Evolutionary conservation across 768 basidiomycete species (phyloP).

Genomic region (Leccinum disarticulatum): DNA sequence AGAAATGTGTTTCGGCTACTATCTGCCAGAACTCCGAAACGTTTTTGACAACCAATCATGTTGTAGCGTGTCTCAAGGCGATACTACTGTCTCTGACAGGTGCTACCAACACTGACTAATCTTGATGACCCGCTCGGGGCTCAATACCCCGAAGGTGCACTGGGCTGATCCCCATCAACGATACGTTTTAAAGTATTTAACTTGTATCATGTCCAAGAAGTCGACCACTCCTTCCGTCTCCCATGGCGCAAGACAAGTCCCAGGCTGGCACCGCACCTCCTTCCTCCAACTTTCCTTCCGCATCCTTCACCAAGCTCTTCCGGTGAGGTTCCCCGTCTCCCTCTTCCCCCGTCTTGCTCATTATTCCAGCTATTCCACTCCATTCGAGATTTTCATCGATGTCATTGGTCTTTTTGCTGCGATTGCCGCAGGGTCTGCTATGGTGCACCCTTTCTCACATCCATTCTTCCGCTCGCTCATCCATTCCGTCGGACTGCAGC

Average conservation of each 20-base stretch:
- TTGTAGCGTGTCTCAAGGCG: background rate
- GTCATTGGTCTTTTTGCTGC: conserved; percentile 71
- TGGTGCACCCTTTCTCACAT: conserved; percentile 42
- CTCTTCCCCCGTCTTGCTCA: background rate
- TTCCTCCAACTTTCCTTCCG: conserved; percentile 35
- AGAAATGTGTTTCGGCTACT: background rate
- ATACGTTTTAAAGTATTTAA: background rate
- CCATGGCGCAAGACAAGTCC: background rate
- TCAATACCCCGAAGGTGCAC: background rate
- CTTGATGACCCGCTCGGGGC: background rate
- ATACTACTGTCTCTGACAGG: background rate
- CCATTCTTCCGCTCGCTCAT: background rate
- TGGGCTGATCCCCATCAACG: background rate
- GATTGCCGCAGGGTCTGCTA: conserved; percentile 75
- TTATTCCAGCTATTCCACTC: conserved; percentile 65
- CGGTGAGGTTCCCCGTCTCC: conserved; percentile 34
- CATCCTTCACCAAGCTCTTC: conserved; percentile 46
- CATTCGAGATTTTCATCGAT: conserved; percentile 64
- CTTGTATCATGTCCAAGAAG: background rate
- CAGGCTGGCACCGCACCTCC: conserved; percentile 16
- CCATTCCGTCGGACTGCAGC: conserved; percentile 39
- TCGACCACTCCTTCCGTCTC: background rate
- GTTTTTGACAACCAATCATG: background rate
- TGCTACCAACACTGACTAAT: background rate
- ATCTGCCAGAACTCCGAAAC: background rate